Evolutionary conservation across 805 yeast species (phyloP).

Genomic region (Starmerella apicola): DNA sequence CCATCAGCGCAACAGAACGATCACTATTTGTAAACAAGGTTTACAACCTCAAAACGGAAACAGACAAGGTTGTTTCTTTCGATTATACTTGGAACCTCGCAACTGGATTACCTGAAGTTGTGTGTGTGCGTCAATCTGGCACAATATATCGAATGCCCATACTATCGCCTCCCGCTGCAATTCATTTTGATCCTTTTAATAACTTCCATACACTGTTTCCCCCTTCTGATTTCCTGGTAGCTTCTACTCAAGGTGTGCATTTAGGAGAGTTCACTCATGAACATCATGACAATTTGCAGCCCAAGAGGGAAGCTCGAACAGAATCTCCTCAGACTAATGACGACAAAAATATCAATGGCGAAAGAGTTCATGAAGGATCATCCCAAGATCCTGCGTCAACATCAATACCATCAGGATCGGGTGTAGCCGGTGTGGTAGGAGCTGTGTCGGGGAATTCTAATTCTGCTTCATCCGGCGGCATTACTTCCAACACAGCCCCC

Average conservation of each 20-base stretch:
- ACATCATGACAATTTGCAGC: neutral
- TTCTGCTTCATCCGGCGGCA: too few species aligned
- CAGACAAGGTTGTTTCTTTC: slow-evolving; percentile 71
- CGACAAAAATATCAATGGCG: neutral
- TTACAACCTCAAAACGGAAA: slow-evolving; percentile 58
- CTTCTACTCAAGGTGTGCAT: too few species aligned
- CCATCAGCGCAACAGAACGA: neutral
- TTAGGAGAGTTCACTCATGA: neutral
- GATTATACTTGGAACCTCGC: slow-evolving; percentile 56
- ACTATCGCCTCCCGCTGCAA: slow-evolving; percentile 48
- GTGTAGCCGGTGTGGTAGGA: neutral
- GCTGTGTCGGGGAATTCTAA: neutral
- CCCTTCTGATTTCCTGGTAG: slow-evolving; percentile 4
- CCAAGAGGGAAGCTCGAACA: neutral
- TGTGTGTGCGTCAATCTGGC: slow-evolving; percentile 88
- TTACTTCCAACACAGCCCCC: neutral
- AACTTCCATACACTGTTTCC: slow-evolving; percentile 19
- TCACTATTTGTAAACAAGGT: slow-evolving; percentile 65
- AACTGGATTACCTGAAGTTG: slow-evolving; percentile 46
- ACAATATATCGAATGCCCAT: slow-evolving; percentile 71
- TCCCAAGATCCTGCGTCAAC: neutral
- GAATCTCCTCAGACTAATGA: neutral
- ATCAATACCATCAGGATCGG: neutral
- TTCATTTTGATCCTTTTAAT: slow-evolving; percentile 50
- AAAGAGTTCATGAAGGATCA: neutral